phyloP scores from a whole-genome alignment of 2,329 filamentous ascomycete species.

The Aureobasidium vineae region DNA sequence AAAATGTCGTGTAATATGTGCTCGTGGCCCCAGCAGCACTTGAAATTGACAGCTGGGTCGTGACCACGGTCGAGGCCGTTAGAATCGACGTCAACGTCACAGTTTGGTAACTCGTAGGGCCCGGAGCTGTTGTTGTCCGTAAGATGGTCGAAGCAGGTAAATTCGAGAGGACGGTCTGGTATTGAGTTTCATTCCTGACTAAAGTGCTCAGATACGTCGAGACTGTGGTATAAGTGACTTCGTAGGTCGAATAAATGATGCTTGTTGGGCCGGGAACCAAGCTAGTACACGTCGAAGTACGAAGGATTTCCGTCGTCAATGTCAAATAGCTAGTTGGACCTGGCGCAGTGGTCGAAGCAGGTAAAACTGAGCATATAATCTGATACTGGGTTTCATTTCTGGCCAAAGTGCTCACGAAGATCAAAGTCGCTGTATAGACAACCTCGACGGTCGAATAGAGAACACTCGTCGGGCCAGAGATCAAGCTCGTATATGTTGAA shows the following conservation, averaged over 20 bases:
- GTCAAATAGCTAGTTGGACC: background rate
- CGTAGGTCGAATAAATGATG: background rate
- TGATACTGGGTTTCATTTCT: conserved; percentile 2
- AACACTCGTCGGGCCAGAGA: background rate
- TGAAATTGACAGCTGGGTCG: background rate
- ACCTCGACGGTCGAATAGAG: background rate
- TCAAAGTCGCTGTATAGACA: background rate
- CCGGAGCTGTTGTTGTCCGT: background rate
- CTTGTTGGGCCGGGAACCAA: background rate
- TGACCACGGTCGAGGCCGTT: background rate
- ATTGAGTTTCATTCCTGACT: background rate
- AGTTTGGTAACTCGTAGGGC: background rate
- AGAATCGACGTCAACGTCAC: background rate
- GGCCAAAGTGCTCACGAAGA: background rate
- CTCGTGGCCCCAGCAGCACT: background rate
- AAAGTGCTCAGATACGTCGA: background rate
- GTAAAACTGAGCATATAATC: background rate
- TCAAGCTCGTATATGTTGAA: background rate
- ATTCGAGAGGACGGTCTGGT: background rate
- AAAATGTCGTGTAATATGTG: background rate
- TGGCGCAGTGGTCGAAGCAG: background rate
- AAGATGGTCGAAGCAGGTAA: background rate
- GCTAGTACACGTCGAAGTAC: background rate
- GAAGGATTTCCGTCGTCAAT: background rate
- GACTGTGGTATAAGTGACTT: background rate